Evolutionary conservation across 495 filamentous ascomycete genomes (phyloP).

Genomic region (Tuber indicum): DNA sequence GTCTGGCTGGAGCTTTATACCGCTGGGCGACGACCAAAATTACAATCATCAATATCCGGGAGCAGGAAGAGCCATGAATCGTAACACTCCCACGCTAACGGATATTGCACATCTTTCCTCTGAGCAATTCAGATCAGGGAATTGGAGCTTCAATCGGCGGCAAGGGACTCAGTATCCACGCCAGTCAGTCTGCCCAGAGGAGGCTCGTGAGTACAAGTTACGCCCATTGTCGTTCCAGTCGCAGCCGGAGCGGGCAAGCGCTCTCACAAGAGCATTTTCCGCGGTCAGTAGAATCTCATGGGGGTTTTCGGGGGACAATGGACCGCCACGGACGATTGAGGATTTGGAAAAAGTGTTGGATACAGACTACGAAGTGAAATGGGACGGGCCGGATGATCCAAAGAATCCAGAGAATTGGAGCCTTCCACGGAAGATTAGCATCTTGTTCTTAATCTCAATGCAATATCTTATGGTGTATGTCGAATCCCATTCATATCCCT

Average conservation of each 20-base stretch:
- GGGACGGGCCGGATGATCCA: conserved; percentile 57
- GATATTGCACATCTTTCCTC: background rate
- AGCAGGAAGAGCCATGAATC: background rate
- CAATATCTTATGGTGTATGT: conserved; percentile 62
- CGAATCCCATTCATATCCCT: background rate
- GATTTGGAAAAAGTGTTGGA: conserved; percentile 28
- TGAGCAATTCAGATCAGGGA: background rate
- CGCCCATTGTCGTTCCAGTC: background rate
- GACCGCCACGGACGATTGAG: conserved; percentile 12
- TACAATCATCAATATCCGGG: background rate
- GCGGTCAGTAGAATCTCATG: background rate
- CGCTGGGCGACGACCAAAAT: background rate
- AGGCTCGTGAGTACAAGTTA: background rate
- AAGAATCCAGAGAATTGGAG: conserved; percentile 74
- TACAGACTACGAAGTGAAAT: conserved; percentile 64
- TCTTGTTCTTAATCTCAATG: conserved; percentile 60
- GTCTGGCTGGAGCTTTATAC: background rate
- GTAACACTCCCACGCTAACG: background rate
- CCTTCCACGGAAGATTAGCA: conserved; percentile 57
- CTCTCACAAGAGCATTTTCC: background rate
- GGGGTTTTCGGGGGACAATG: background rate
- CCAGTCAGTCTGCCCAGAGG: background rate
- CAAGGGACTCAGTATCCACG: background rate
- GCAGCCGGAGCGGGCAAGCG: background rate
- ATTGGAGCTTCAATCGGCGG: conserved; percentile 2